Evolutionary conservation across 768 basidiomycete species (phyloP), one percentile per base, ranked within the genome.

Genomic region (Tremella fuciformis): DNA sequence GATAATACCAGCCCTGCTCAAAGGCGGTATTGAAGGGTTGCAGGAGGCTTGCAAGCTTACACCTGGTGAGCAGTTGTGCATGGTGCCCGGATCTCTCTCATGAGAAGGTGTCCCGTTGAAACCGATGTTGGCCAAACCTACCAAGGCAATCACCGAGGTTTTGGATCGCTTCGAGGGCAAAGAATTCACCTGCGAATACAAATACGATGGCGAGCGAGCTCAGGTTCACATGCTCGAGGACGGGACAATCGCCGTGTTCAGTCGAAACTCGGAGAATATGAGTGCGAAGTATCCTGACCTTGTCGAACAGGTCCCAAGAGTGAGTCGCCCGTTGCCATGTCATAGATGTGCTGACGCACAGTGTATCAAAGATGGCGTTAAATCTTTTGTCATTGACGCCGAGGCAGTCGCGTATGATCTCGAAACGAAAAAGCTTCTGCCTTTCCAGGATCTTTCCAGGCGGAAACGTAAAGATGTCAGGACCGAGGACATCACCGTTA

Each of bases 71-170:
- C 55, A 24, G 3, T 11, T 7, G 46, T 24, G 40, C 3, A 22
- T 42, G 2, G 13, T 15, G 13, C 18, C 37, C 1, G 50, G 46
- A 22, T 24, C 21, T 22, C 42, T 42, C 37, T 48, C 7, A 39
- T 3, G 24, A 22, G 1, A n/a, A 80, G 79, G 80, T 39, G 86
- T 98, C 37, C 96, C 96, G 1, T 81, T 99, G 37, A 99, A 99
- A 70, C 96, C 96, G 13, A 99, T 99, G 96, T 81, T 99, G 52
- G 96, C 96, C 15, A 99, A 98, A 77, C 96, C 96, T 8, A 98
- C 94, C 0, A 99, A 99, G 78, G 96, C 96, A 2, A 98, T 99
- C 65, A 87, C 90, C 13, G 94, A 98, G 78, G 94, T 99, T 18
- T 83, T 99, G 19, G 94, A 99, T 78, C 82, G 92, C 57, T 99